Evolutionary conservation across 768 basidiomycete genomes (phyloP).

Genomic region (Russula foetens): DNA sequence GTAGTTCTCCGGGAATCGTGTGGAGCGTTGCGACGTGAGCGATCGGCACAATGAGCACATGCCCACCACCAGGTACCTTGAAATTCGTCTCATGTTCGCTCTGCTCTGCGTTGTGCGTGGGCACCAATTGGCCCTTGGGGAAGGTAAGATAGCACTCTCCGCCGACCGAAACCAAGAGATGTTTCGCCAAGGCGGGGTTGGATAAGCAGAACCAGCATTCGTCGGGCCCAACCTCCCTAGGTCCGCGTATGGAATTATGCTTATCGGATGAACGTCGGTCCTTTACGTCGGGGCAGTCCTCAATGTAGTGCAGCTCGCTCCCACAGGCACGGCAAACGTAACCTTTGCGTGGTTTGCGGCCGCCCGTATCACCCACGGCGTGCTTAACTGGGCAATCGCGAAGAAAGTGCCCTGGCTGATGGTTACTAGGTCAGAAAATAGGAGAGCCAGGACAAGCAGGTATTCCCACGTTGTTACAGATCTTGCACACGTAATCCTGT

Average conservation of each 20-base stretch:
- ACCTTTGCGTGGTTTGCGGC: conserved; percentile 71
- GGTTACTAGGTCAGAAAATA: conserved; percentile 3
- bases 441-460: not conserved
- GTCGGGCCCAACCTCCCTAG: conserved; percentile 78
- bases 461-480: conserved; percentile 58
- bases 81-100: conserved; percentile 29
- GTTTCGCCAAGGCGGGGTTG: conserved; percentile 89
- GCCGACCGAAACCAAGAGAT: conserved; percentile 92
- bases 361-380: conserved; percentile 74
- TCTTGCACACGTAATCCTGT: conserved; percentile 80
- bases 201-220: conserved; percentile 99
- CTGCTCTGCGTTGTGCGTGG: conserved; percentile 54
- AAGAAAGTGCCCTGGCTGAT: conserved; percentile 75
- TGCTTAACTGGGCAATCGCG: conserved; percentile 82
- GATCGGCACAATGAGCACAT: conserved; percentile 90
- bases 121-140: conserved; percentile 92
- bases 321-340: conserved; percentile 92
- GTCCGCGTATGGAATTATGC: conserved; percentile 36
- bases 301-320: conserved; percentile 75
- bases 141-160: conserved; percentile 89
- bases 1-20: conserved; percentile 73
- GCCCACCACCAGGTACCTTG: conserved; percentile 87
- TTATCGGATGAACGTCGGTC: conserved; percentile 35
- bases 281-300: conserved; percentile 75
- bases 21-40: conserved; percentile 86